phyloP scores from a whole-genome alignment of 2,329 filamentous ascomycete species.

The Rutstroemia sp. region DNA sequence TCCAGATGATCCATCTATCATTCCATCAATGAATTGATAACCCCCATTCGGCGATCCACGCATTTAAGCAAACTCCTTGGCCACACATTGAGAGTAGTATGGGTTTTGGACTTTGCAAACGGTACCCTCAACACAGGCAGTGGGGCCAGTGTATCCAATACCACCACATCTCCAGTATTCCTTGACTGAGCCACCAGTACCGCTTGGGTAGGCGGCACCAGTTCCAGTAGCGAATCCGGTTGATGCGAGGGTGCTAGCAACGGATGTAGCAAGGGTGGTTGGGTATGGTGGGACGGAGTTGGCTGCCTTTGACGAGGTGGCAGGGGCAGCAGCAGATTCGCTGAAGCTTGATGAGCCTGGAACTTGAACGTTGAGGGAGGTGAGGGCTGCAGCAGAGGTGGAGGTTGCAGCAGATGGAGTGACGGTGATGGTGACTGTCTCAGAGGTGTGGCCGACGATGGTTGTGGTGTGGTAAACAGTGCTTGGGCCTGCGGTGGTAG shows the following conservation, averaged over 20 bases:
- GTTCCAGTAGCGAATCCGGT: constrained; percentile 6
- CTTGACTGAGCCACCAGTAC: background rate
- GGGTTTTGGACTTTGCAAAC: constrained; percentile 17
- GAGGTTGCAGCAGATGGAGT: background rate
- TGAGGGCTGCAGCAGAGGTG: background rate
- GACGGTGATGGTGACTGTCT: background rate
- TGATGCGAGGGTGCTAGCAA: background rate
- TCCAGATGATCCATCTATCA: background rate
- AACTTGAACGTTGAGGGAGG: no score
- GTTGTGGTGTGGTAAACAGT: background rate
- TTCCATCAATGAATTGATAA: background rate
- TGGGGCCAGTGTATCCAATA: constrained; percentile 14
- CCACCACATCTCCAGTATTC: constrained; percentile 22
- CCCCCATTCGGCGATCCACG: background rate
- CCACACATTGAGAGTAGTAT: constrained; percentile 10
- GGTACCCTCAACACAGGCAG: constrained; percentile 12
- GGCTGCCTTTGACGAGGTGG: no score
- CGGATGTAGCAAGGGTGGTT: no score
- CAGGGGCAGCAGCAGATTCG: no score
- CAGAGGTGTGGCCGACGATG: background rate
- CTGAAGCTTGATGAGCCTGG: no score
- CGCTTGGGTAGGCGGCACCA: background rate
- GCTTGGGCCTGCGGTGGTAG: background rate
- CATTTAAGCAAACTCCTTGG: background rate
- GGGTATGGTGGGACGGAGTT: no score